phyloP scores from a whole-genome alignment of 179 eudicot genomes.

The Gypsophila paniculata region DNA sequence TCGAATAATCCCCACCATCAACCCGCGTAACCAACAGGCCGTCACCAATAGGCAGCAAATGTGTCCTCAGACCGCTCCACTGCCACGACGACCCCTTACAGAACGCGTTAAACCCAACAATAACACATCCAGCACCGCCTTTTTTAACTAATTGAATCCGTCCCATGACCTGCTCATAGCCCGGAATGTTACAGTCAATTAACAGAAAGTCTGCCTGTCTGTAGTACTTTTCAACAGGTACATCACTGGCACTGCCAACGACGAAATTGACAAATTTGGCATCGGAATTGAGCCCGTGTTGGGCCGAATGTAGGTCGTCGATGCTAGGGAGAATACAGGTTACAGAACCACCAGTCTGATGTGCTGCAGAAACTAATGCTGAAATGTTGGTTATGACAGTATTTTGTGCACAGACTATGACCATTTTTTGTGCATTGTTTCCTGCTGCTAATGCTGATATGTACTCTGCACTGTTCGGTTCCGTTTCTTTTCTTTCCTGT shows the following conservation, averaged over 20 bases:
- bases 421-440: slow-evolving; percentile 38
- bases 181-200: slow-evolving; percentile 26
- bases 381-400: slow-evolving; percentile 21
- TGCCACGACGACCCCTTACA: slow-evolving; percentile 35
- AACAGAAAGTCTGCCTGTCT: slow-evolving; percentile 28
- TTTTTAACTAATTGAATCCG: slow-evolving; percentile 18
- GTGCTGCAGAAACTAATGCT: slow-evolving; percentile 35
- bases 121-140: slow-evolving; percentile 9
- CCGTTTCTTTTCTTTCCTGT: slow-evolving; percentile 35
- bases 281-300: slow-evolving; percentile 24
- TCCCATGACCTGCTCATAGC: slow-evolving; percentile 23
- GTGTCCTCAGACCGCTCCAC: slow-evolving; percentile 35
- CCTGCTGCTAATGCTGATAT: slow-evolving; percentile 41
- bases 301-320: slow-evolving; percentile 16
- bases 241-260: slow-evolving; percentile 22
- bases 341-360: slow-evolving; percentile 33
- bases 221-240: slow-evolving; percentile 19
- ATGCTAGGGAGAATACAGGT: slow-evolving; percentile 24
- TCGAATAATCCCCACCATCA: slow-evolving; percentile 14
- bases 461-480: slow-evolving; percentile 32
- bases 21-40: slow-evolving; percentile 30
- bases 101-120: slow-evolving; percentile 34
- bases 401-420: slow-evolving; percentile 27
- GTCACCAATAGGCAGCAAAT: slow-evolving; percentile 37
- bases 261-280: slow-evolving; percentile 25